These are phyloP conservation scores for Yueomyces sp. DNA, from an alignment of 805 yeast species.

Conservation along the genomic window DNA sequence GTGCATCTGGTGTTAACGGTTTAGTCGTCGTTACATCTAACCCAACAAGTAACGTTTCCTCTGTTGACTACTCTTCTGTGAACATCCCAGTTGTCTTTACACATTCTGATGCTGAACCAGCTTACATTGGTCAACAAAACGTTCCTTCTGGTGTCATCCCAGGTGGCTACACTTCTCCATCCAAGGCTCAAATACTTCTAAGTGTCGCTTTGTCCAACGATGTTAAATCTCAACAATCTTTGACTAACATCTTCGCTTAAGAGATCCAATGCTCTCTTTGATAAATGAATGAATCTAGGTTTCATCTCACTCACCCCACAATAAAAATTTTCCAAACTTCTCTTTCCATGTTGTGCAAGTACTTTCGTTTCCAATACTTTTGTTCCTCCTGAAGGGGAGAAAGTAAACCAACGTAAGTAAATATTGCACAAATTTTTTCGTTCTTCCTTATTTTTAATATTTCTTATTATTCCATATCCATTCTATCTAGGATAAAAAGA, in stretches of 20 bases:
- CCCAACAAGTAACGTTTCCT: conserved; percentile 5
- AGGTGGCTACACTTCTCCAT: conserved; percentile 21
- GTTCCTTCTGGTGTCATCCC: conserved; percentile 16
- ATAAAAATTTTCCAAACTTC: no score
- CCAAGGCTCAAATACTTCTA: conserved; percentile 20
- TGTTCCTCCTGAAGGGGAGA: no score
- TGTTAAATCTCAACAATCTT: conserved; percentile 6
- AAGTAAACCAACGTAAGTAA: no score
- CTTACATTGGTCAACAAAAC: conserved; percentile 7
- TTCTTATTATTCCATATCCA: no score
- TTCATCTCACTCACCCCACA: no score
- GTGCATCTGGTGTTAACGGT: conserved; percentile 7
- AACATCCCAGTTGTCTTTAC: conserved; percentile 16
- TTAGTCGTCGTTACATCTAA: conserved; percentile 15
- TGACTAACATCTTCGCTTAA: conserved; percentile 5
- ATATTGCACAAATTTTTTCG: no score
- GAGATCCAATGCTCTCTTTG: no score
- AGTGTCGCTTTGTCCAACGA: conserved; percentile 18
- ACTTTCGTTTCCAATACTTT: no score
- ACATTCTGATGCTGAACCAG: conserved; percentile 3
- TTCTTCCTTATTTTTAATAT: no score
- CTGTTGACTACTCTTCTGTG: background rate
- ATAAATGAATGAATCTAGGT: no score
- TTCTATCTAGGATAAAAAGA: no score
- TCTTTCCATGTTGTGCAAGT: no score